phyloP scores from a whole-genome alignment of 2,329 filamentous ascomycete genomes.

The Fusarium staphyleae region DNA sequence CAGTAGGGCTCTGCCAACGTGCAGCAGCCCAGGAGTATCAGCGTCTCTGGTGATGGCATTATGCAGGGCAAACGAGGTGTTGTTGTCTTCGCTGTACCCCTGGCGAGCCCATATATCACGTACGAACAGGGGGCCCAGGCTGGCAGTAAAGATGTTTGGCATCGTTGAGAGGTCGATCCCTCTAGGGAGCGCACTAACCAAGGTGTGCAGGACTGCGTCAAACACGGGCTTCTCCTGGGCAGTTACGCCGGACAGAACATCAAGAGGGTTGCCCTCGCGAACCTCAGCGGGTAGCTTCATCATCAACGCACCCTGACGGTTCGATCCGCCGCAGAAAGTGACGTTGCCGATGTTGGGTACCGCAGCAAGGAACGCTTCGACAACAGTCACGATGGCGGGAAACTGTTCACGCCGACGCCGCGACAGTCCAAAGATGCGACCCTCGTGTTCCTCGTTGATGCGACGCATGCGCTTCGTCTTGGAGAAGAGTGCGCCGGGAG shows the following conservation, averaged over 20 bases:
- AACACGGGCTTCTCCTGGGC: slow-evolving; percentile 42
- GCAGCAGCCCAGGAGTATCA: slow-evolving; percentile 74
- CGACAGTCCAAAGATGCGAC: slow-evolving; percentile 78
- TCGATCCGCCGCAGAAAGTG: slow-evolving; percentile 86
- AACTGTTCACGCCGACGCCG: slow-evolving; percentile 81
- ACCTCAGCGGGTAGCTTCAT: slow-evolving; percentile 67
- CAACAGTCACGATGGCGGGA: slow-evolving; percentile 80
- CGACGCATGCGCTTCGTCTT: slow-evolving; percentile 59
- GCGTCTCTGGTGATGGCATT: slow-evolving; percentile 73
- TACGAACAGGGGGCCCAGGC: slow-evolving; percentile 55
- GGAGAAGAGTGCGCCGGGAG: slow-evolving; percentile 66
- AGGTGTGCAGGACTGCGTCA: slow-evolving; percentile 47
- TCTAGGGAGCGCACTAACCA: slow-evolving; percentile 54
- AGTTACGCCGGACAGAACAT: slow-evolving; percentile 43
- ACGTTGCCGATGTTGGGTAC: slow-evolving; percentile 76
- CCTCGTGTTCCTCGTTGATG: slow-evolving; percentile 57
- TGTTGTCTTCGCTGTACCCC: slow-evolving; percentile 58
- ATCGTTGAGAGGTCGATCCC: slow-evolving; percentile 46
- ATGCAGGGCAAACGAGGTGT: slow-evolving; percentile 75
- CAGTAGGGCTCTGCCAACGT: slow-evolving; percentile 73
- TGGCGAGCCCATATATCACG: slow-evolving; percentile 59
- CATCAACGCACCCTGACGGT: slow-evolving; percentile 83
- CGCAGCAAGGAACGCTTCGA: slow-evolving; percentile 74
- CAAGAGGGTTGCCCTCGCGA: slow-evolving; percentile 71
- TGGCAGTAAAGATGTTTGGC: slow-evolving; percentile 52